phyloP scores from a whole-genome alignment of 306 rosid species.

The Hippophae rhamnoides region DNA sequence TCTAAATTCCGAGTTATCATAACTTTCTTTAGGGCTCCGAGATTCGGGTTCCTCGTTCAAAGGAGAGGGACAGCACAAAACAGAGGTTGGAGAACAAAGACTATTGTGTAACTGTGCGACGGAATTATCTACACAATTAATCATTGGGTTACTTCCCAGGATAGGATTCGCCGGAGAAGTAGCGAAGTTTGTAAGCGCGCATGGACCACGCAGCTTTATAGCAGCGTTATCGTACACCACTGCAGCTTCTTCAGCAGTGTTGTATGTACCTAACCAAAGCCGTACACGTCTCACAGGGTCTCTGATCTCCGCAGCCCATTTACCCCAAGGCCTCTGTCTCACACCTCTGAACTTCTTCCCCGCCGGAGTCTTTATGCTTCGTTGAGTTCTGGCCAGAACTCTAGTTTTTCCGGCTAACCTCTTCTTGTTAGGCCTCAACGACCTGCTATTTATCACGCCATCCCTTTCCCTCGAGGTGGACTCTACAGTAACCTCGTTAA shows the following conservation, averaged over 20 bases:
- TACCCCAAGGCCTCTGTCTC: slow-evolving; percentile 97
- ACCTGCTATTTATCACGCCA: slow-evolving; percentile 19
- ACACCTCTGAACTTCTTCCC: slow-evolving; percentile 81
- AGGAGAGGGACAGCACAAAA: slow-evolving; percentile 42
- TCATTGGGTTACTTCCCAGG: slow-evolving; percentile 9
- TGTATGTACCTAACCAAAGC: slow-evolving; percentile 83
- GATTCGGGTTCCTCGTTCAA: slow-evolving; percentile 53
- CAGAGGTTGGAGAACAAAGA: slow-evolving; percentile 63
- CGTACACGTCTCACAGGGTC: slow-evolving; percentile 86
- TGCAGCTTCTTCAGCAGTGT: slow-evolving; percentile 95
- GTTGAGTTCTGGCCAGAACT: slow-evolving; percentile 13
- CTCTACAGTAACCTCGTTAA: slow-evolving; percentile 60
- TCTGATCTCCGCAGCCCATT: slow-evolving; percentile 99
- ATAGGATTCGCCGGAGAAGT: slow-evolving; percentile 17
- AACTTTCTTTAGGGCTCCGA: neutral
- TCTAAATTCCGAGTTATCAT: slow-evolving; percentile 11
- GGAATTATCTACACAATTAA: slow-evolving; percentile 29
- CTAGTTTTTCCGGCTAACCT: neutral
- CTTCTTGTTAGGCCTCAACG: slow-evolving; percentile 22
- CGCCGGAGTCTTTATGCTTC: slow-evolving; percentile 10
- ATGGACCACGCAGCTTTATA: slow-evolving; percentile 76
- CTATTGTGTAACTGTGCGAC: slow-evolving; percentile 38
- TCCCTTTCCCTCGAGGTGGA: slow-evolving; percentile 20
- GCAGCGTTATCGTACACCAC: slow-evolving; percentile 94
- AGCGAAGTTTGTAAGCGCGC: slow-evolving; percentile 85